These are phyloP conservation scores for Trichoderma lentiforme DNA, from an alignment of 2,329 filamentous ascomycete species.

Conservation along the genomic window DNA sequence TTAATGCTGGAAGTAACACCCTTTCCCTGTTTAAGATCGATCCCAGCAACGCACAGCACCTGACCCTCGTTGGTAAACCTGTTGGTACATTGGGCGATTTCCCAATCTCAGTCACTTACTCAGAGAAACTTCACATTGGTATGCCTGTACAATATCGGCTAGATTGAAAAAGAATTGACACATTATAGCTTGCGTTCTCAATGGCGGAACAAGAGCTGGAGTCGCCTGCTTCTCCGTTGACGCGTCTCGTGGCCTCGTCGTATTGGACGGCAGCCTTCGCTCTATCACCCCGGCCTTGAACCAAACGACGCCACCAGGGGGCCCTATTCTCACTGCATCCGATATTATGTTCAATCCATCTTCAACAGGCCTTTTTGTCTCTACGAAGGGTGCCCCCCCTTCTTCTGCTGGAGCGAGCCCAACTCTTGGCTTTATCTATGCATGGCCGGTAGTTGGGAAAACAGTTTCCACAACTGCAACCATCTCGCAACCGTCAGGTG, in stretches of 20 bases:
- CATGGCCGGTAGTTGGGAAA: background rate
- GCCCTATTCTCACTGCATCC: background rate
- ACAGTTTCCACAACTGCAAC: background rate
- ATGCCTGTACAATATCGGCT: background rate
- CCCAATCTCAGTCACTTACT: background rate
- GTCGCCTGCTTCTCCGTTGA: background rate
- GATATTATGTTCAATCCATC: background rate
- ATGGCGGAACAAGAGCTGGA: background rate
- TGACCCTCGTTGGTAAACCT: background rate
- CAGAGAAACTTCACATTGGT: background rate
- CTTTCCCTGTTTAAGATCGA: background rate
- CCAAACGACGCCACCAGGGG: background rate
- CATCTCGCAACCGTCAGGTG: background rate
- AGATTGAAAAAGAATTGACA: background rate
- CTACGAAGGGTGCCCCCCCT: background rate
- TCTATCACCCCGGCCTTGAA: background rate
- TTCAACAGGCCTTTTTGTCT: background rate
- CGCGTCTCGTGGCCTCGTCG: background rate
- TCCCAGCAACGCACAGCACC: background rate
- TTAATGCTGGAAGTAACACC: background rate
- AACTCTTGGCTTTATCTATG: background rate
- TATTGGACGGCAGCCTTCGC: background rate
- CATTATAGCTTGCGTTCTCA: background rate
- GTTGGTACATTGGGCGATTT: background rate
- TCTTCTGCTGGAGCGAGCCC: background rate